Base-by-base conservation (phyloP, 2,329 filamentous ascomycete genomes). In the Fusarium mundagurra region DNA sequence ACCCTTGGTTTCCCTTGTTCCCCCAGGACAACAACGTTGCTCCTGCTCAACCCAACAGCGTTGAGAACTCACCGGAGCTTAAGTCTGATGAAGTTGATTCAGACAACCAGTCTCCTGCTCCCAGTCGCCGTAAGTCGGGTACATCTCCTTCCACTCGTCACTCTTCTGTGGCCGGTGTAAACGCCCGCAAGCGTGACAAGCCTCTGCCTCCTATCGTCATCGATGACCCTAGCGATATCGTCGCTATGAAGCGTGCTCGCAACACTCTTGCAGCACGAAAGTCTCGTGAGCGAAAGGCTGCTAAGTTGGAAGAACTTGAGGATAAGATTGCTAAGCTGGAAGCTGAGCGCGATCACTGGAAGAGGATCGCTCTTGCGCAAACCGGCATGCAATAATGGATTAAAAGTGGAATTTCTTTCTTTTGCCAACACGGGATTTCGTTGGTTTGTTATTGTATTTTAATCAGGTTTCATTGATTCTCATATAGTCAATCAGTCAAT, bases 191-290 rank as follows among this genome's bases (percentile, higher is more conserved):
- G 81, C 93, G 94, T 73, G 91, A 94, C 80, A 96, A 95, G 88
- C 92, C 93, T 72, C 86, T 97, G 63, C 92, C 93, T 72, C 92
- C 92, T 12, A 95, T 98, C 81, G 85, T 92, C 69, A 89, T 95
- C 43, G 90, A 92, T 34, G 94, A 98, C 76, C 89, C 91, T 2
- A 85, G 78, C 47, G 95, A 98, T 79, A 89, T 89, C 16, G 82
- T 93, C n/a, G 94, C 94, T 27, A 90, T 95, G 88, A 98, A 98
- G 91, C 93, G 96, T 82, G 95, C 95, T 58, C 93, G 95, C 76
- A 98, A 98, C 83, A 97, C 95, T 14, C 89, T 97, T 82, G 96
- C 96, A 24, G 96, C 96, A 78, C 94, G 96, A 76, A 98, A 98
- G 85, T 98, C 95, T 68, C 92, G 96, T 60, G 92, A 94, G 80